phyloP scores from a whole-genome alignment of 768 basidiomycete species.

The Favolaschia claudopus region DNA sequence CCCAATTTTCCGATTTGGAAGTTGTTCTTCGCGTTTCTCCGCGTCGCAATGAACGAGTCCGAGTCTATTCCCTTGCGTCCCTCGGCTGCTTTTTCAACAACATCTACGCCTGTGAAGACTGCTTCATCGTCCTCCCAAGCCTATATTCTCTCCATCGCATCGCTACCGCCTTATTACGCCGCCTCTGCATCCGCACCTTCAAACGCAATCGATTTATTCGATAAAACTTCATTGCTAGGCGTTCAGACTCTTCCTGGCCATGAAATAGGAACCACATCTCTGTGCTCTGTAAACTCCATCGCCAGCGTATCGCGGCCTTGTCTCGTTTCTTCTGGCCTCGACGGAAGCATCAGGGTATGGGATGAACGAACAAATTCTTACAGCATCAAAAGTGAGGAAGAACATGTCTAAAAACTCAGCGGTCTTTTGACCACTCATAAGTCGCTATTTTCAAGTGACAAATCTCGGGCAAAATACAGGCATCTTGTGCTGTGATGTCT shows the following conservation, averaged over 20 bases:
- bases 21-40: background rate
- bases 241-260: constrained; percentile 64
- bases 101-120: constrained; percentile 34
- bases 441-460: constrained; percentile 51
- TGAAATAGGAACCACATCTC: constrained; percentile 59
- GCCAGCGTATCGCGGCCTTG: constrained; percentile 49
- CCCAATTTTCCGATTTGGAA: too few species aligned
- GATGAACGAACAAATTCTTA: constrained; percentile 66
- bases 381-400: constrained; percentile 65
- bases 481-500: constrained; percentile 75
- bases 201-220: constrained; percentile 74
- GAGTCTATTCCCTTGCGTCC: constrained; percentile 18
- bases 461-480: constrained; percentile 49
- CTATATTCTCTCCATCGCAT: constrained; percentile 69
- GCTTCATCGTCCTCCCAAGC: constrained; percentile 47
- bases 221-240: constrained; percentile 59
- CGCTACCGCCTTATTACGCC: constrained; percentile 58
- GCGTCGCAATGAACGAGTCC: too few species aligned
- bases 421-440: constrained; percentile 47
- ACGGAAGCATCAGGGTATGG: constrained; percentile 79
- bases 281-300: constrained; percentile 53
- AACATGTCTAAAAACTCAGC: constrained; percentile 4
- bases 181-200: constrained; percentile 68
- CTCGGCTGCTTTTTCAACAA: constrained; percentile 15
- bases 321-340: constrained; percentile 73